Percentiles rank a stretch among this genome's conserved stretches.
These are phyloP conservation scores for Gyrodon lividus DNA, from an alignment of 768 basidiomycete genomes.

Conservation along the genomic window DNA sequence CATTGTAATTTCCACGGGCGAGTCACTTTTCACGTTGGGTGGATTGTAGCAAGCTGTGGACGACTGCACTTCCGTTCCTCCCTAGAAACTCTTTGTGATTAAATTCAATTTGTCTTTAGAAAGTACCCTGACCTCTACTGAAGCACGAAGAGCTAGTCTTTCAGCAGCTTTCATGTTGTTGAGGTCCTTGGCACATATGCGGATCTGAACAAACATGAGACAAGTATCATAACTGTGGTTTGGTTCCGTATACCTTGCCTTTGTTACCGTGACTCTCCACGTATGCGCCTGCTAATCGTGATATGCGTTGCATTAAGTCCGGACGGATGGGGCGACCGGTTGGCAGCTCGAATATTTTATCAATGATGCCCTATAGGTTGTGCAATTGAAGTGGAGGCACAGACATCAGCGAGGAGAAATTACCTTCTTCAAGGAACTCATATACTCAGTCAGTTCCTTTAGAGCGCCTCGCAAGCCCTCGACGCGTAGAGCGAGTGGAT, in stretches of 20 bases:
- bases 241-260: constrained; percentile 41
- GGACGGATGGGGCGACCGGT: constrained; percentile 39
- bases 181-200: constrained; percentile 49
- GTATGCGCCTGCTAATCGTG: constrained; percentile 65
- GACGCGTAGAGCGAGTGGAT: constrained; percentile 58
- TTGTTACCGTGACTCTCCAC: constrained; percentile 48
- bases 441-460: constrained; percentile 44
- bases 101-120: constrained; percentile 6
- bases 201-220: constrained; percentile 41
- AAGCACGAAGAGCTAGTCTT: constrained; percentile 51
- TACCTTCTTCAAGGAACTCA: constrained; percentile 52
- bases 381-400: neutral
- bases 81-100: constrained; percentile 10
- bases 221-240: neutral
- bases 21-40: constrained; percentile 24
- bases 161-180: constrained; percentile 44
- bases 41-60: constrained; percentile 32
- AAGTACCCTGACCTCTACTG: constrained; percentile 46
- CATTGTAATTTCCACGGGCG: constrained; percentile 29
- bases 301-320: constrained; percentile 60
- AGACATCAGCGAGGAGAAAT: neutral
- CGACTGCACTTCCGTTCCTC: constrained; percentile 7
- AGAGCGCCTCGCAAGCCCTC: constrained; percentile 57
- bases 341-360: constrained; percentile 44
- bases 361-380: constrained; percentile 22